Evolutionary conservation across 1,139 yeast species (phyloP).

Genomic region (Candida mesenterica): DNA sequence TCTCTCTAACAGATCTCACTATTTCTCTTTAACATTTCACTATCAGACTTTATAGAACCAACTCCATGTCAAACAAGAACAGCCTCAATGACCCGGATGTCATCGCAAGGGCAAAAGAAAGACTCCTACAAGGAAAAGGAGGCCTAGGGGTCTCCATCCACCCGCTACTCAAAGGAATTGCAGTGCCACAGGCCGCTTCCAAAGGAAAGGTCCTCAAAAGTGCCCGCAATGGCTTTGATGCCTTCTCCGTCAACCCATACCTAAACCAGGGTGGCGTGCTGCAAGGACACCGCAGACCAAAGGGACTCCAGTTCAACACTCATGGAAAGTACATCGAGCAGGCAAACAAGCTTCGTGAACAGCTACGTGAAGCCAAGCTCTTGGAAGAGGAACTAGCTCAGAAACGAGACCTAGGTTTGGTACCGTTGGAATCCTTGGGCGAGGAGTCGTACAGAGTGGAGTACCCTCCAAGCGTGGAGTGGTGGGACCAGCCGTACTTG

Average conservation of each 20-base stretch:
- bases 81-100: not conserved
- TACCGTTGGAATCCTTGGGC: constrained; percentile 47
- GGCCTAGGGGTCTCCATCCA: constrained; percentile 3
- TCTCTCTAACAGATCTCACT: no score
- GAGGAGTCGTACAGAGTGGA: constrained; percentile 50
- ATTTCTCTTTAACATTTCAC: no score
- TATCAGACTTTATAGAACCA: no score
- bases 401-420: constrained; percentile 40
- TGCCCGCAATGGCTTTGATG: constrained; percentile 34
- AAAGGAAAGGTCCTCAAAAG: constrained; percentile 13
- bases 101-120: not conserved
- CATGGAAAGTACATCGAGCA: constrained; percentile 60
- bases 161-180: constrained; percentile 2
- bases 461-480: constrained; percentile 63
- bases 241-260: constrained; percentile 57
- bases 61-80: no score
- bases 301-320: constrained; percentile 47
- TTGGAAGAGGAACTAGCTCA: constrained; percentile 22
- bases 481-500: constrained; percentile 75
- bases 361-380: constrained; percentile 31
- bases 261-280: constrained; percentile 30
- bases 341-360: constrained; percentile 52
- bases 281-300: constrained; percentile 22
- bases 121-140: not conserved
- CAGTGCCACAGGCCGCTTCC: not conserved